Conservation (phyloP, 768 basidiomycete genomes). For the Lactifluus pinguis region DNA sequence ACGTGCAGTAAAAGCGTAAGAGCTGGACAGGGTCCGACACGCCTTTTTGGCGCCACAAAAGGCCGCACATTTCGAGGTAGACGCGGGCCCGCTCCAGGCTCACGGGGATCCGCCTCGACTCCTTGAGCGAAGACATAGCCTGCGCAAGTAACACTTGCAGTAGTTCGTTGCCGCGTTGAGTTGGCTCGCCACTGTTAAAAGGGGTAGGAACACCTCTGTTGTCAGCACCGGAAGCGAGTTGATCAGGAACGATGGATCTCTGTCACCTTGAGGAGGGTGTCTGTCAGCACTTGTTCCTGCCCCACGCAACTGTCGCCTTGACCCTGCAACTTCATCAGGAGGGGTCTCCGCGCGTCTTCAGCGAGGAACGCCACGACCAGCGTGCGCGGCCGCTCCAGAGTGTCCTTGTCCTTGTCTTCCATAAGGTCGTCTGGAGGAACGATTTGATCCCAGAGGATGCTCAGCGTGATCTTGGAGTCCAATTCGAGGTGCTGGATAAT, state of each 20-base stretch:
- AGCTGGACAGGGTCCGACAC: constrained; percentile 38
- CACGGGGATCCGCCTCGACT: constrained; percentile 23
- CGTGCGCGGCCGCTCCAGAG: too few species aligned
- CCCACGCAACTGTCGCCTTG: constrained; percentile 34
- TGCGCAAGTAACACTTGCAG: constrained; percentile 34
- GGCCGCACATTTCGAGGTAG: constrained; percentile 40
- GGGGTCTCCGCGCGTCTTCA: constrained; percentile 39
- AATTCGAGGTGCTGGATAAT: constrained; percentile 55
- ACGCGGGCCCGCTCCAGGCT: constrained; percentile 32
- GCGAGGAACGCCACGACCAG: constrained; percentile 36
- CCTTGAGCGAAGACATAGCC: constrained; percentile 28
- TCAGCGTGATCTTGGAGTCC: constrained; percentile 32
- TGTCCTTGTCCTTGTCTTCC: constrained; percentile 48
- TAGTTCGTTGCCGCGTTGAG: constrained; percentile 32
- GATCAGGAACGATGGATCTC: not conserved
- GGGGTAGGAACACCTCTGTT: constrained; percentile 31
- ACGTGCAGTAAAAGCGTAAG: constrained; percentile 42
- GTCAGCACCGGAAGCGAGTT: not conserved
- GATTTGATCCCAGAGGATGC: constrained; percentile 63
- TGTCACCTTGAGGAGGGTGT: constrained; percentile 41
- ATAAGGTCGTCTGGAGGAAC: constrained; percentile 39
- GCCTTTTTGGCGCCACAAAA: constrained; percentile 34
- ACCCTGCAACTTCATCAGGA: constrained; percentile 37
- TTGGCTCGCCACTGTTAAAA: constrained; percentile 28
- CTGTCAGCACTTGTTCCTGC: constrained; percentile 40